Evolutionary conservation across 169 alveolate genomes (phyloP).

Genomic region (Cryptosporidium tyzzeri): DNA sequence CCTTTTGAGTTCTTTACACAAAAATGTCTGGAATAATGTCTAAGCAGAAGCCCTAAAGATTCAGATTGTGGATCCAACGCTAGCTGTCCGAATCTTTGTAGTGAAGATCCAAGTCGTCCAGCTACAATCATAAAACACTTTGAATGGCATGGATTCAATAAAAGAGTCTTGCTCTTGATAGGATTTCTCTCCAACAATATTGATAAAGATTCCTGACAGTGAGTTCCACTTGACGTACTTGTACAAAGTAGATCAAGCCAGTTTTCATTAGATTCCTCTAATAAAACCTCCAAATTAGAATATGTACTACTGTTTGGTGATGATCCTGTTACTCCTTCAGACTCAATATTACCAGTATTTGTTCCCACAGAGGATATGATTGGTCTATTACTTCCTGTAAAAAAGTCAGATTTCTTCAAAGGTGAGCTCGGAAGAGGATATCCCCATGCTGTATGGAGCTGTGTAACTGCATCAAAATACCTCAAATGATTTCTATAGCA

Average conservation of each 20-base stretch:
- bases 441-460: constrained; percentile 81
- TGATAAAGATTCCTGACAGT: constrained; percentile 81
- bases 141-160: constrained; percentile 80
- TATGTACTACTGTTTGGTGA: not conserved
- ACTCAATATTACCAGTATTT: not conserved
- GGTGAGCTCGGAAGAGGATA: constrained; percentile 65
- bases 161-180: constrained; percentile 77
- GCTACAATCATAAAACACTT: constrained; percentile 81
- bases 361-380: not conserved
- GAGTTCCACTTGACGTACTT: constrained; percentile 74
- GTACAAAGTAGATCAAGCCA: constrained; percentile 79
- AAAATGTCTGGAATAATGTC: constrained; percentile 80
- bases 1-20: constrained; percentile 78
- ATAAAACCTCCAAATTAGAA: constrained; percentile 76
- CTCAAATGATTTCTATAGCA: constrained; percentile 79
- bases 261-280: constrained; percentile 79
- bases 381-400: not conserved
- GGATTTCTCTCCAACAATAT: constrained; percentile 80
- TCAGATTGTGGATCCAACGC: constrained; percentile 79
- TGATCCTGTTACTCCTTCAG: constrained; percentile 3
- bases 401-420: constrained; percentile 4
- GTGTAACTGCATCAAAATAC: constrained; percentile 79
- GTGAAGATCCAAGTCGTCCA: constrained; percentile 78
- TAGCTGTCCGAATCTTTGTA: constrained; percentile 78
- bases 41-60: constrained; percentile 78